Evolutionary conservation across 23 red algal species (phyloP).

Genomic region (Chondrus crispus): DNA sequence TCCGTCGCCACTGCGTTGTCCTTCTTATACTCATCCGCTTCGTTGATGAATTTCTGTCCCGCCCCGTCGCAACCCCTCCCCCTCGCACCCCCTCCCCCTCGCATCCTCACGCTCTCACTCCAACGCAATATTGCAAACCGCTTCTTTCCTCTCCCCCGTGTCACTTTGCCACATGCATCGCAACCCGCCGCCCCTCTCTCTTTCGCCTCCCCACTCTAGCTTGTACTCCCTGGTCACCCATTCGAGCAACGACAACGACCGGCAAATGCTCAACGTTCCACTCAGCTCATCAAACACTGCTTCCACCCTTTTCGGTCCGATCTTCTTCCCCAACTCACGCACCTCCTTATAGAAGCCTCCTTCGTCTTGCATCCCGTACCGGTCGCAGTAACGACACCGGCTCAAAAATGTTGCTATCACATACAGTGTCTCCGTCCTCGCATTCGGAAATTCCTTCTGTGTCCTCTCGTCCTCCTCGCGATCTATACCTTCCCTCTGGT

Average conservation of each 20-base stretch:
- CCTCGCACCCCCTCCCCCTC: background rate
- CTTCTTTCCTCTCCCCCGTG: background rate
- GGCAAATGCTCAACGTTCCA: background rate
- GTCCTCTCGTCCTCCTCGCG: background rate
- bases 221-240: background rate
- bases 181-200: background rate
- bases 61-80: too few species aligned
- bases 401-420: conserved; percentile 16
- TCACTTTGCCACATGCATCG: background rate
- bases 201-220: background rate
- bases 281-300: background rate
- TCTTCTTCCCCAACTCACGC: background rate
- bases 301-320: background rate
- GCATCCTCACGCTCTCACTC: background rate
- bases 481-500: background rate
- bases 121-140: background rate
- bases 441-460: background rate
- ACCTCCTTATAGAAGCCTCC: background rate
- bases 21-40: too few species aligned
- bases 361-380: background rate
- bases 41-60: too few species aligned
- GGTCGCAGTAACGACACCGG: background rate
- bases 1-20: too few species aligned
- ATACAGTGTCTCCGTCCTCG: background rate
- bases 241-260: background rate